Evolutionary conservation across 2,329 filamentous ascomycete species (phyloP), one percentile per base, ranked within the genome.

Genomic region (Fusarium nelsonii): DNA sequence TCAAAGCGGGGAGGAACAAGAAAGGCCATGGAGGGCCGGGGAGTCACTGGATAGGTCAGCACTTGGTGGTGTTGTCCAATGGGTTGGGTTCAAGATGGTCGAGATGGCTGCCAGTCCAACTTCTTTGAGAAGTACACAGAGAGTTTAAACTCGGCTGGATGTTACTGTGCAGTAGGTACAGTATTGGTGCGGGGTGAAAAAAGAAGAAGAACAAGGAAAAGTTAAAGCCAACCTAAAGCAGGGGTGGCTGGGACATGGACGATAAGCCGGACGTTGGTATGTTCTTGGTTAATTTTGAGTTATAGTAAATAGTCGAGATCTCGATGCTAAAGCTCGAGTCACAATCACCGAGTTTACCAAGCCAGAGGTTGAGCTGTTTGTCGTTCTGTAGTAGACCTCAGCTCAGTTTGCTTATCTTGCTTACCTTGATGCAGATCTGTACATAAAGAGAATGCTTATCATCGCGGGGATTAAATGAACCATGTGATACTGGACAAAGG

Each of bases 101-200:
- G 43, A 57, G 37, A 53, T 63, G 63, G 68, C 62, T 72, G 68
- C 72, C 72, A 69, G 61, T 51, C 61, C 57, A 58, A 48, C 64
- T 56, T 23, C 58, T 55, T 57, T 72, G 62, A 65, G 56, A 52
- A 59, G 30, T 46, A n/a, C 34, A 56, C 65, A 50, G 56, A 37
- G 36, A 52, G 68, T 61, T 63, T 68, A 56, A 23, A 60, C 46
- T 44, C 28, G 41, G 26, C 30, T n/a, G n/a, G 28, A 45, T 30
- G 26, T 44, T 26, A 23, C 23, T 23, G 23, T 23, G 4, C 23
- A 23, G 23, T 23, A 23, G 5, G 23, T 23, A 30, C 26, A 18
- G 28, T 32, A 45, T 33, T 49, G 46, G 63, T 67, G 71, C 62
- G 61, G 71, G 71, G 62, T 40, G 49, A 48, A 44, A 48, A 44